These are phyloP conservation scores for Chlamydomonas asymmetrica DNA, from an alignment of 139 green algal genomes.

Conservation along the genomic window DNA sequence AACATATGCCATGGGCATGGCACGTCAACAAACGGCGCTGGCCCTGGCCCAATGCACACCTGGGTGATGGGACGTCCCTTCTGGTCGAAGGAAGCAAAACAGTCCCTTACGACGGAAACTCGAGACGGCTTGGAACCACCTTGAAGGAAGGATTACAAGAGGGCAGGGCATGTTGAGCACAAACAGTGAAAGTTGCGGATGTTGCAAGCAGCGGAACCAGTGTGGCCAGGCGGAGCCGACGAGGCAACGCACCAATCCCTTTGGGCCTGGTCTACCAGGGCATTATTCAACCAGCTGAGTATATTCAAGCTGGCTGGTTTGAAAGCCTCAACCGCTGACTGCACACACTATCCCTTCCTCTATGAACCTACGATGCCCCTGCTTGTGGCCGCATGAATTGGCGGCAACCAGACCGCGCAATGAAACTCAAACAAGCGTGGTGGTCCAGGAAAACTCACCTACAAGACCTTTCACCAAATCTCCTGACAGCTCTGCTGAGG, in stretches of 20 bases:
- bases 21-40: not conserved
- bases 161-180: not conserved
- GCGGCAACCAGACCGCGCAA: not conserved
- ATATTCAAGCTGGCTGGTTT: not conserved
- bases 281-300: not conserved
- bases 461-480: constrained; percentile 20
- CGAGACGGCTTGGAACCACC: constrained; percentile 10
- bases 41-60: constrained; percentile 1
- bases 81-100: constrained; percentile 64
- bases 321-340: not conserved
- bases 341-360: not conserved
- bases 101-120: constrained; percentile 68
- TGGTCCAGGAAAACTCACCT: not conserved
- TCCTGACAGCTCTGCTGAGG: constrained; percentile 47
- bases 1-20: not conserved
- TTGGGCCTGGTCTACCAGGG: not conserved
- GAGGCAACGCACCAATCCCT: not conserved
- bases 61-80: constrained; percentile 33
- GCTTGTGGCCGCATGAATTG: not conserved
- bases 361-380: not conserved
- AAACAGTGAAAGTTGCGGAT: not conserved
- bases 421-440: not conserved
- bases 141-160: not conserved
- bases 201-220: not conserved
- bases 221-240: not conserved